phyloP scores from a whole-genome alignment of 2,329 filamentous ascomycete species.

The Aspergillus ochraceus region DNA sequence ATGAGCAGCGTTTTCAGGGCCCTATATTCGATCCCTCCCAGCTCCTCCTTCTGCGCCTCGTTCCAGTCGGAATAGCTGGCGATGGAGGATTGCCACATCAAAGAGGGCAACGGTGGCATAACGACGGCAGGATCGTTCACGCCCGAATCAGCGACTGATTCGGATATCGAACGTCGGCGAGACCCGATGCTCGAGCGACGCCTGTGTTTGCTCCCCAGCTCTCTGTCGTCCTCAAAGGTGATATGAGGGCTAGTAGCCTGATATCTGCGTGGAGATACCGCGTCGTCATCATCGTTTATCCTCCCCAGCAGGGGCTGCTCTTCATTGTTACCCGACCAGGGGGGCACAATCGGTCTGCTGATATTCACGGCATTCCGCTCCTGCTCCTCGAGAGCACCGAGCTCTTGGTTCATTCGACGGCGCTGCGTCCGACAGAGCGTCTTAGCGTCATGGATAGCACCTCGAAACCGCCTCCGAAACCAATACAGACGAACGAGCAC shows the following conservation, averaged over 20 bases:
- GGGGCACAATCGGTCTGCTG: neutral
- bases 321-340: neutral
- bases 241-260: slow-evolving; percentile 31
- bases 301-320: slow-evolving; percentile 6
- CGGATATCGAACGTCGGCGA: slow-evolving; percentile 15
- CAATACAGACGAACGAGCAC: slow-evolving; percentile 90
- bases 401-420: slow-evolving; percentile 27
- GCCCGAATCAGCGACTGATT: neutral
- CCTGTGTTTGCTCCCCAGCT: slow-evolving; percentile 13
- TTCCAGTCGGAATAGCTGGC: slow-evolving; percentile 88
- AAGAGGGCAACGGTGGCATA: slow-evolving; percentile 65
- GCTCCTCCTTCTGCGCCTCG: slow-evolving; percentile 84
- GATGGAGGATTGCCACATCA: slow-evolving; percentile 87
- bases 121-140: slow-evolving; percentile 38
- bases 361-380: slow-evolving; percentile 5
- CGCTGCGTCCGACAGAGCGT: slow-evolving; percentile 58
- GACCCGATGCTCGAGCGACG: slow-evolving; percentile 18
- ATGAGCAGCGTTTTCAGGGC: slow-evolving; percentile 78
- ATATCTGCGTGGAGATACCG: neutral
- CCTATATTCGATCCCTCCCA: slow-evolving; percentile 92
- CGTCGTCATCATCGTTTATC: neutral
- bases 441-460: slow-evolving; percentile 70
- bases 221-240: slow-evolving; percentile 18
- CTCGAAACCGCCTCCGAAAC: slow-evolving; percentile 92
- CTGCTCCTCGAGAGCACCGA: slow-evolving; percentile 30